Percentiles rank a stretch among this genome's conserved stretches.
These are phyloP conservation scores for Macrocybe gigantea DNA, from an alignment of 768 basidiomycete genomes.

Conservation along the genomic window DNA sequence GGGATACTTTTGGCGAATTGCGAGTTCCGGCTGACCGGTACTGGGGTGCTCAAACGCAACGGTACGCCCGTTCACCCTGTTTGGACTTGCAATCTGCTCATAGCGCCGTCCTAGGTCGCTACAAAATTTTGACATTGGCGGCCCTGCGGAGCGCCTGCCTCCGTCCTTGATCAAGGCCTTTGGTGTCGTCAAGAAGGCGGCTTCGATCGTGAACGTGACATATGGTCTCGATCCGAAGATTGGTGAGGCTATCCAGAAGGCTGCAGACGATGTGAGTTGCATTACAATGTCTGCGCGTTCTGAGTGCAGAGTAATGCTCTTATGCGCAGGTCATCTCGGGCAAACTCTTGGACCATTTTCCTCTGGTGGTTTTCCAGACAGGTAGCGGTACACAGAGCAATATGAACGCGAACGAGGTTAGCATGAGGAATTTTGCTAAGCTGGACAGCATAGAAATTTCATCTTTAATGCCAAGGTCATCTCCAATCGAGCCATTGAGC, in stretches of 20 bases:
- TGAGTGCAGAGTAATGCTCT: not conserved
- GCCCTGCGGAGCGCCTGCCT: constrained; percentile 88
- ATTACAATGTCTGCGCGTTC: not conserved
- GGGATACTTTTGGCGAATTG: constrained; percentile 94
- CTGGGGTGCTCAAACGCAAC: constrained; percentile 98
- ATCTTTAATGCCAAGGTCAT: constrained; percentile 61
- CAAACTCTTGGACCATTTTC: constrained; percentile 92
- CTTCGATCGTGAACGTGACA: constrained; percentile 79
- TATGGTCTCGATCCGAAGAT: constrained; percentile 91
- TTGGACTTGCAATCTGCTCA: not conserved
- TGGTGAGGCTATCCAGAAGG: constrained; percentile 83
- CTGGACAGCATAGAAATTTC: not conserved
- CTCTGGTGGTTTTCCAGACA: constrained; percentile 98
- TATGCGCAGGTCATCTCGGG: constrained; percentile 83
- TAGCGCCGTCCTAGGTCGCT: constrained; percentile 46
- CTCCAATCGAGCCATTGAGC: constrained; percentile 96
- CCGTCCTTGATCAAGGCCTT: constrained; percentile 97
- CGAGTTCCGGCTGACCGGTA: constrained; percentile 73
- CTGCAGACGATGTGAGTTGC: constrained; percentile 81
- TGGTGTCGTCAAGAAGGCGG: constrained; percentile 96
- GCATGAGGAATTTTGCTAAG: not conserved
- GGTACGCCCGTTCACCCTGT: constrained; percentile 36
- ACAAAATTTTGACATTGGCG: constrained; percentile 98
- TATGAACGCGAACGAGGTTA: constrained; percentile 97
- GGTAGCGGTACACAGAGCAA: constrained; percentile 99